Conservation (phyloP, 2,329 filamentous ascomycete species). For the Neonectria ditissima region DNA sequence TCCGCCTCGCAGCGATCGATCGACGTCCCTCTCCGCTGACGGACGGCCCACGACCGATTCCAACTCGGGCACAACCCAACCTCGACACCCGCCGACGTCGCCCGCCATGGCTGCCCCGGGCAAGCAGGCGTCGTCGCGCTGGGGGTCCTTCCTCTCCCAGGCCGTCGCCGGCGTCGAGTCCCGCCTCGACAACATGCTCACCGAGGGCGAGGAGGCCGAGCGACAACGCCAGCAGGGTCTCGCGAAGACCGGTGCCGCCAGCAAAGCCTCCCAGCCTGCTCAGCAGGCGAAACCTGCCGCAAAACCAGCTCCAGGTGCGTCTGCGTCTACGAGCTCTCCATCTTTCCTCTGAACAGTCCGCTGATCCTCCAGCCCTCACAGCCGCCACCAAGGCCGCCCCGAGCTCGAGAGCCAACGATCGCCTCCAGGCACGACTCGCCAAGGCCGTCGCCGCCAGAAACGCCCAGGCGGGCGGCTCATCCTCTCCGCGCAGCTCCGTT, state of each 20-base stretch:
- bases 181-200: conserved; percentile 88
- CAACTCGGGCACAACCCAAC: background rate
- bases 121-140: conserved; percentile 68
- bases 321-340: background rate
- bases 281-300: background rate
- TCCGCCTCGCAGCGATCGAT: background rate
- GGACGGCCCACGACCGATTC: background rate
- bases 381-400: conserved; percentile 72
- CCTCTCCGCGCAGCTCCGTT: conserved; percentile 53
- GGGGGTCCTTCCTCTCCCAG: conserved; percentile 86
- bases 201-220: conserved; percentile 73
- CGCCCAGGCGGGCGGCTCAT: conserved; percentile 30
- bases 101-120: conserved; percentile 60
- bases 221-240: conserved; percentile 11
- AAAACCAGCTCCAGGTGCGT: conserved; percentile 49
- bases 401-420: conserved; percentile 76
- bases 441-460: conserved; percentile 84
- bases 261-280: conserved; percentile 18
- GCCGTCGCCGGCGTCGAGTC: conserved; percentile 96
- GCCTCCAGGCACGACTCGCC: conserved; percentile 89
- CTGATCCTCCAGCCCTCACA: conserved; percentile 16
- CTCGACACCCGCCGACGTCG: background rate
- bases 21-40: background rate
- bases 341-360: background rate
- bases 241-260: conserved; percentile 15